Base-by-base conservation (phyloP, 345 rosid genomes). In the Citrus maxima region DNA sequence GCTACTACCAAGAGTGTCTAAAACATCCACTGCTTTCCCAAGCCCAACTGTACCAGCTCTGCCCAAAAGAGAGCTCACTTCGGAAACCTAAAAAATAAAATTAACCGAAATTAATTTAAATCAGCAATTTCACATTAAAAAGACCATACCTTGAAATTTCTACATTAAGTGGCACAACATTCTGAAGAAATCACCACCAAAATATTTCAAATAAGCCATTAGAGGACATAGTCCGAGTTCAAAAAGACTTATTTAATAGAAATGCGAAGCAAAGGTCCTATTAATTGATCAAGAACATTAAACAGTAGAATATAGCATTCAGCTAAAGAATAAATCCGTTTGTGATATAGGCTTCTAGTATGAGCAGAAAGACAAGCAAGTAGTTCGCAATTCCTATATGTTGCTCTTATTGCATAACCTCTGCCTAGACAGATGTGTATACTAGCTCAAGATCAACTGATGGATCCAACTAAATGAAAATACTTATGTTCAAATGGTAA, bases 1-100 rank as follows among this genome's bases (percentile, higher is more conserved):
- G 86, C 99, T 91, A 83, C 98, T 95, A 72, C 99, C 97, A 4
- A 95, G 92, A 1, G 99, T 93, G 84, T 93, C 99, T 83, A 95
- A 82, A 55, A 95, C 98, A 7, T 95, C 97, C 55, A 90, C 93
- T 46, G 99, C 99, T 87, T 92, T 95, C 70, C 93, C 99, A 73
- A 89, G 78, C 66, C 97, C 97, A 78, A 83, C 89, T 77, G 93
- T 90, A 58, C 99, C 97, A 71, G 99, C 99, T 85, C 92, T 91
- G 65, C 98, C 94, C 83, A 95, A 81, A 67, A 87, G 84, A 54
- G 95, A 88, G 79, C 97, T 89, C 55, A 95, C 93, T 90, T 93
- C 99, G 21, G 98, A 87, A 80, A 95, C 99, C 99, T 95, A 82
- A 71, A 81, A 74, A 72, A 63, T 75, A 51, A 78, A 76, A 79